phyloP scores from a whole-genome alignment of 1,284 basidiomycete species.

The Tylopilus sp. region DNA sequence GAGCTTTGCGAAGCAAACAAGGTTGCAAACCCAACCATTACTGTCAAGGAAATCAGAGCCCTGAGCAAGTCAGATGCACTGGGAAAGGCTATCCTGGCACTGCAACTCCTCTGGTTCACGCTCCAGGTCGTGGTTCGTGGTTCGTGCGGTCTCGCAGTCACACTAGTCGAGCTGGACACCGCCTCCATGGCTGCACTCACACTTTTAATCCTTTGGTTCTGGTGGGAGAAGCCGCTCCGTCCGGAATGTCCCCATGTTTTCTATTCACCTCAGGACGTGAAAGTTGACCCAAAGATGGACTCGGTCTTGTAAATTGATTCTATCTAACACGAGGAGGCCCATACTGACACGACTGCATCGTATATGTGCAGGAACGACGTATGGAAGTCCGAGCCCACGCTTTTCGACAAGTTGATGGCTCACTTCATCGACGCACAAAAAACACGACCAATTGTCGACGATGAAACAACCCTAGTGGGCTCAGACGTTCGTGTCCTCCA shows the following conservation, averaged over 20 bases:
- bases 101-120: background rate
- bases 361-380: background rate
- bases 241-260: background rate
- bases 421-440: background rate
- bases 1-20: background rate
- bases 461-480: background rate
- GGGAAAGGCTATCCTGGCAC: background rate
- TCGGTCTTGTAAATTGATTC: background rate
- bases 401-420: background rate
- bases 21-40: conserved; percentile 1
- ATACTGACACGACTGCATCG: background rate
- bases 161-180: conserved; percentile 1
- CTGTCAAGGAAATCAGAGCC: background rate
- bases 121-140: background rate
- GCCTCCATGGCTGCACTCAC: background rate
- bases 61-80: background rate
- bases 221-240: conserved; percentile 4
- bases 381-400: background rate
- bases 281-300: too few species aligned
- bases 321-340: background rate
- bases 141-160: background rate
- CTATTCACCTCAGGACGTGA: background rate
- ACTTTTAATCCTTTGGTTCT: background rate
- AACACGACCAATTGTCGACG: background rate
- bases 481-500: background rate